Evolutionary conservation across 2,329 filamentous ascomycete genomes (phyloP), one percentile per base, ranked within the genome.

Genomic region (Blastomyces silverae): DNA sequence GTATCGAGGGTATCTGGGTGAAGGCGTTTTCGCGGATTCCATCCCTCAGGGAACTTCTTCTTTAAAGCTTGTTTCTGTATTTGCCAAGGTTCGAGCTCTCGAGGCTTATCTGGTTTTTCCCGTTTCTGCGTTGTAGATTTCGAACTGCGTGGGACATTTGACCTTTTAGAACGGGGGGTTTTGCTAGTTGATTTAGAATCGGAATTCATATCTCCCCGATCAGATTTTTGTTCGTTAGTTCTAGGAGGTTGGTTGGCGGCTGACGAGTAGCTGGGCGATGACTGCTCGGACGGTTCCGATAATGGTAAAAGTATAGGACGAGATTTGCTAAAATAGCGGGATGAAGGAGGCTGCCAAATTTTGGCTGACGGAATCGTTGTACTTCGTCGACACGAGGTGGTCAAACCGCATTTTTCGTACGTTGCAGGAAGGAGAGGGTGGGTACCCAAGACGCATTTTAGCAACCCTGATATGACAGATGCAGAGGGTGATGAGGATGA

Each of bases 1-100:
- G 92, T 92, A n/a, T 90, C 88, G 42, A 97, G 81, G 0, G 92
- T 91, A 76, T 97, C 93, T 0, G 94, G 94, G 0, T 94, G 97
- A 11, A 99, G 83, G 65, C 88, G 88, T 77, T 96, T 97, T 60
- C 85, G 84, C 39, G 94, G 93, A 37, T 83, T 83, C 92, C 93
- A 99, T 11, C 88, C 79, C 50, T 78, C 86, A 8, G 88, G 84
- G 69, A 97, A 94, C 73, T 97, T 99, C 66, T 85, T 77, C 70
- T 87, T 84, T 46, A 95, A 77, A 0, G 87, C 89, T 1, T 79
- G 79, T 74, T 96, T 97, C 69, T 97, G 89, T 17, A 85, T 75
- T 73, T 85, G 83, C 94, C 94, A 97, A 3, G 72, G 66, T 68
- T 87, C 83, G 3, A 71, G 75, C 65, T 77, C 76, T 64, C 68